phyloP scores from a whole-genome alignment of 148 eudicot species.

The Oxyria digyna region DNA sequence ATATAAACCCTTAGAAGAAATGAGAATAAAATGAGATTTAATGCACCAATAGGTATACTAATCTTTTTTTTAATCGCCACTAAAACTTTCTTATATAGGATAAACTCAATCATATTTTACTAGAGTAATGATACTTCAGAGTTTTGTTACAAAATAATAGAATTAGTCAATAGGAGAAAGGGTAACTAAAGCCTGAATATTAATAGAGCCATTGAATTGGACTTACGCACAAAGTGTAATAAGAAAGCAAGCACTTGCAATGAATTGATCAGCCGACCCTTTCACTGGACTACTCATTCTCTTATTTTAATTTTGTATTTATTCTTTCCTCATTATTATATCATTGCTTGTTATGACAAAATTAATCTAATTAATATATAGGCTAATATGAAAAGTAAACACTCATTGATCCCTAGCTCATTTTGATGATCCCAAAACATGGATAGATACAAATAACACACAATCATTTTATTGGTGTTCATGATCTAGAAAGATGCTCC shows the following conservation, averaged over 20 bases:
- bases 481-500: background rate
- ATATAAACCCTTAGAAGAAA: no score
- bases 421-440: background rate
- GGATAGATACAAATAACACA: background rate
- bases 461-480: background rate
- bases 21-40: no score
- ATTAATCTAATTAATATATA: background rate
- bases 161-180: background rate
- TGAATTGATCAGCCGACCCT: constrained; percentile 1
- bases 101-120: no score
- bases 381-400: background rate
- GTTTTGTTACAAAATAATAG: background rate
- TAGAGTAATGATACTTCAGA: no score
- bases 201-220: background rate
- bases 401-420: background rate
- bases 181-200: background rate
- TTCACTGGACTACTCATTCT: constrained; percentile 1
- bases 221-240: background rate
- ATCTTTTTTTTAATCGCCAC: no score
- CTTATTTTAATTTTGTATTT: background rate
- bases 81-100: no score
- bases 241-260: background rate
- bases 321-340: background rate
- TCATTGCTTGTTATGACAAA: background rate
- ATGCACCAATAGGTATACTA: no score